Evolutionary conservation across 2,329 filamentous ascomycete species (phyloP).

Genomic region (Basipetospora chlamydospora): DNA sequence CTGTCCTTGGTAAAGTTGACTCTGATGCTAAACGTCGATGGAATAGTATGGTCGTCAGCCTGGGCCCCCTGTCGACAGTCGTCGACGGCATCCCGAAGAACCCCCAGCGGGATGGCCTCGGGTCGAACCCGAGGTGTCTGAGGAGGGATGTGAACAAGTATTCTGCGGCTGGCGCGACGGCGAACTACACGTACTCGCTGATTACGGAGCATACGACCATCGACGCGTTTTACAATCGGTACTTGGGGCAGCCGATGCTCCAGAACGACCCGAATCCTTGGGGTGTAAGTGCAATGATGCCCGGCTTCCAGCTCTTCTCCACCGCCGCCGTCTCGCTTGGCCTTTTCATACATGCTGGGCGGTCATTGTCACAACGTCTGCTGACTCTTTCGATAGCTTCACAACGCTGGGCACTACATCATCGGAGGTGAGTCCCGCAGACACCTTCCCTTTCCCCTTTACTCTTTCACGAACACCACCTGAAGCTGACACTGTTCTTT

Average conservation of each 20-base stretch:
- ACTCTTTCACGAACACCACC: too few relatives aligned
- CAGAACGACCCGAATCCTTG: conserved; percentile 9
- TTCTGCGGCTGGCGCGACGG: conserved; percentile 13
- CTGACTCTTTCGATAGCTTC: too few relatives aligned
- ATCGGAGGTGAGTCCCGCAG: too few relatives aligned
- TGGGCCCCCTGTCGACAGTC: conserved; percentile 20
- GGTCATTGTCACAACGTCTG: too few relatives aligned
- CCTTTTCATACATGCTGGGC: too few relatives aligned
- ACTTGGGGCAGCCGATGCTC: conserved; percentile 9
- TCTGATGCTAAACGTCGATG: too few relatives aligned
- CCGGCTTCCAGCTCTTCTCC: too few relatives aligned
- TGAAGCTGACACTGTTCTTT: too few relatives aligned
- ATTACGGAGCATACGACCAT: conserved; percentile 8
- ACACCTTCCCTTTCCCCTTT: too few relatives aligned
- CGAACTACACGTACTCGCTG: conserved; percentile 11
- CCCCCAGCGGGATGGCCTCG: conserved; percentile 14
- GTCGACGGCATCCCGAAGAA: conserved; percentile 11
- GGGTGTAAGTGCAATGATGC: conserved; percentile 7
- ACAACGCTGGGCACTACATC: conserved; percentile 25
- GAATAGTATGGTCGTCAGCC: conserved; percentile 19
- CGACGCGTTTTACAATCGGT: conserved; percentile 9
- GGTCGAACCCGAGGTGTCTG: conserved; percentile 28
- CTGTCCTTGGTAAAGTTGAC: too few relatives aligned
- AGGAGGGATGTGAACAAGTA: conserved; percentile 19
- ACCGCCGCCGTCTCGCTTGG: too few relatives aligned